Evolutionary conservation across 371 early-diverging fungal genomes (phyloP), one percentile per base, ranked within the genome.

Genomic region (Haplosporangium sp.): DNA sequence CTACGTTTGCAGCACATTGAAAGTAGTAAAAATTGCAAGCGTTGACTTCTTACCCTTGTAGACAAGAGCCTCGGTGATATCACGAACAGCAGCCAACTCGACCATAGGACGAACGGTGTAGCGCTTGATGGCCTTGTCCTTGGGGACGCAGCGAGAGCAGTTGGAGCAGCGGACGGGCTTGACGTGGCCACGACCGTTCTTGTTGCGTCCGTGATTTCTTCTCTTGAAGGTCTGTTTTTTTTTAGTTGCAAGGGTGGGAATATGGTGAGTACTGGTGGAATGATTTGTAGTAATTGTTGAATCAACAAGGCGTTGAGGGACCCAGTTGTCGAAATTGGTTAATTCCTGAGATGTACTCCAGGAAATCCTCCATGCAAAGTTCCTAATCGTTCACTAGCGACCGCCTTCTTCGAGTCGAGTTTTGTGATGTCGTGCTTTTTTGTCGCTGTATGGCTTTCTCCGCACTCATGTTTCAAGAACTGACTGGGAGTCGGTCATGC

Each of bases 61-160:
- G 83, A 99, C 95, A 64, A 97, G 96, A 57, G 99, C 99, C 79
- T 94, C 95, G 66, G 92, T 88, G 81, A 99, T 89, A 87, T 99
- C 99, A 85, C 98, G 93, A 84, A 95, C 87, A 73, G 99, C 98
- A 67, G 99, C 99, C 81, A 91, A 88, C 87, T 99, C 99, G 69
- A 99, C 95, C 94, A 99, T 96, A 90, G 96, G 96, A 82, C 96
- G 92, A 86, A 99, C 93, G 82, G 93, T 89, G 91, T 97, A 96
- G 76, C 99, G 94, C 94, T 98, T 98, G 87, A 99, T 96, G 83
- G 99, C 97, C 94, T 99, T 99, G 90, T 99, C 99, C 93, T 99
- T 99, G 79, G 99, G 98, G 73, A 95, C 95, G 82, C 95, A 94
- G 86, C 97, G 94, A 73, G 92, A 92, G 90, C 99, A 99, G 95